Conservation (phyloP, 2,329 filamentous ascomycete genomes). For the Alternaria arbusti region DNA sequence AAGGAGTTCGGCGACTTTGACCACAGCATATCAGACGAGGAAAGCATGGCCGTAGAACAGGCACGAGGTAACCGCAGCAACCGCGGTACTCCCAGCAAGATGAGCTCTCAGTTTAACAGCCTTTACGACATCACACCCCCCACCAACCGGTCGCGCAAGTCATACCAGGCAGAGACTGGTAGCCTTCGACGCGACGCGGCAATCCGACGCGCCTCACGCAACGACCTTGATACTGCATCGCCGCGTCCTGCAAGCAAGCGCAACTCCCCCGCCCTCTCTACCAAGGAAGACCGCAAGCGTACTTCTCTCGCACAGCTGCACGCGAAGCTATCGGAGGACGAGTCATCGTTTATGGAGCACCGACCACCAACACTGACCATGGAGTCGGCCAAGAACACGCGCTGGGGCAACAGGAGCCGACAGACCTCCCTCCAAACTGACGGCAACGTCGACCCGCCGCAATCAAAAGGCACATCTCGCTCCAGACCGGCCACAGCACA, state of each 20-base stretch:
- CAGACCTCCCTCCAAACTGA: slow-evolving; percentile 51
- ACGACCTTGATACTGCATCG: slow-evolving; percentile 48
- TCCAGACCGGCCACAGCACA: slow-evolving; percentile 51
- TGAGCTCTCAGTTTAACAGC: slow-evolving; percentile 60
- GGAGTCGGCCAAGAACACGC: slow-evolving; percentile 57
- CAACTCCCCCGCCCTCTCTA: slow-evolving; percentile 41
- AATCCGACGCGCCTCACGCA: slow-evolving; percentile 52
- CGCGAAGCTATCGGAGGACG: slow-evolving; percentile 60
- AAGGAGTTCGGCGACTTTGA: slow-evolving; percentile 51
- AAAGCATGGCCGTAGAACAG: slow-evolving; percentile 63
- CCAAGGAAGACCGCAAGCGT: slow-evolving; percentile 47
- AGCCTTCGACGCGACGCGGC: slow-evolving; percentile 55
- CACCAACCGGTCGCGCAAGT: slow-evolving; percentile 44
- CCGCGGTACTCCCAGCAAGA: slow-evolving; percentile 47
- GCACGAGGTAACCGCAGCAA: slow-evolving; percentile 56
- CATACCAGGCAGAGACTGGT: slow-evolving; percentile 39
- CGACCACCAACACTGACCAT: slow-evolving; percentile 54
- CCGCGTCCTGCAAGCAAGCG: slow-evolving; percentile 48
- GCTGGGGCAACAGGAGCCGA: slow-evolving; percentile 58
- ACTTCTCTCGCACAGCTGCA: slow-evolving; percentile 64
- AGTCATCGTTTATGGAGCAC: slow-evolving; percentile 60
- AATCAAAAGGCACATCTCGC: slow-evolving; percentile 27
- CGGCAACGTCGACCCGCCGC: slow-evolving; percentile 31
- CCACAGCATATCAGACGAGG: slow-evolving; percentile 51
- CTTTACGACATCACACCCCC: slow-evolving; percentile 57